Base-by-base conservation (phyloP, 2,329 filamentous ascomycete genomes). In the Diplocarpon rosae region DNA sequence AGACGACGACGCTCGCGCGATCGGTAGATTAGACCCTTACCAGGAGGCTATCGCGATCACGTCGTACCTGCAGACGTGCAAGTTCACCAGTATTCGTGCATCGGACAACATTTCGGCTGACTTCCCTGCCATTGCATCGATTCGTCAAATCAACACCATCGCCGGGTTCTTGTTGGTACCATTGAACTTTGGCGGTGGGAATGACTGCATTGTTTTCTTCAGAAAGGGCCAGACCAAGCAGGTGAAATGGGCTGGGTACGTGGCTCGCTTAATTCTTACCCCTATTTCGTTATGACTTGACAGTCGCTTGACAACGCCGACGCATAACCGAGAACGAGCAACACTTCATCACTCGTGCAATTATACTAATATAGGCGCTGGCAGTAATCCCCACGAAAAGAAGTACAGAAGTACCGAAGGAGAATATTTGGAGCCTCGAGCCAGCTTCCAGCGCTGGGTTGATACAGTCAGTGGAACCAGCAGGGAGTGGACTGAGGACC, bases 131-230 rank as follows among this genome's bases (percentile, higher is more conserved):
- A 43, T 57, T 6, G 42, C 43, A 1, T 47, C 46, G 27, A 14
- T 46, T 5, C 46, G 48, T 31, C 52, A 53, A 2, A 47, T 57
- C 14, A 36, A 48, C 6, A 42, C 28, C 5, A 46, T 57, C 28
- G 46, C 51, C n/a, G 54, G 55, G 1, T 35, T 56, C 3, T 39
- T 56, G 3, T 17, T 57, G 2, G 39, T 57, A n/a, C 55, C 55
- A 9, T 41, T 57, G 13, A 52, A 48, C 32, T 39, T 51, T 13
- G 49, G 42, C 6, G 42, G 48, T 16, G 52, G 49, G 9, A 46
- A 46, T 38, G 52, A 56, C 17, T 57, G 56, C 36, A 33, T 56
- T n/a, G 49, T 54, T 2, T 53, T 56, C 33, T 56, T 54, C 32
- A 42, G 50, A 36, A 52, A 52, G 42, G 48, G 51, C 1, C 48